Conservation (phyloP, 148 eudicot species). For the Rhododendron vialii region DNA sequence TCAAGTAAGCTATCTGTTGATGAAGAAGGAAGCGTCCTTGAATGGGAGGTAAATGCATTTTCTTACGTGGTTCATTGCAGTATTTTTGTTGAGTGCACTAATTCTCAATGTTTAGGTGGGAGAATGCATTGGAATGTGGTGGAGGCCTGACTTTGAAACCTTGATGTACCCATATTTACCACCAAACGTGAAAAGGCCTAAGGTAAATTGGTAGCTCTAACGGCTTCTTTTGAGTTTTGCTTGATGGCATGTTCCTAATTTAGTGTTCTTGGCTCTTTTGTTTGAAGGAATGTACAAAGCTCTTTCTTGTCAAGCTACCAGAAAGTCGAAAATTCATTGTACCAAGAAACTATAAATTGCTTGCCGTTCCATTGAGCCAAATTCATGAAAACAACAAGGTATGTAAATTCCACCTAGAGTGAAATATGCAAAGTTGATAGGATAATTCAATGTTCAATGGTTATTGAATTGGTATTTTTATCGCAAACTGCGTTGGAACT, state of each 20-base stretch:
- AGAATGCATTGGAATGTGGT: conserved; percentile 77
- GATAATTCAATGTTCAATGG: background rate
- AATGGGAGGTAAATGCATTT: conserved; percentile 54
- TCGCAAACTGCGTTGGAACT: background rate
- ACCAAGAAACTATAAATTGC: conserved; percentile 54
- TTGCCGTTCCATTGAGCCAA: conserved; percentile 66
- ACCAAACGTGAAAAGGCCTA: conserved; percentile 55
- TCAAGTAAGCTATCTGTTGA: conserved; percentile 49
- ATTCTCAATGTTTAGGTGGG: conserved; percentile 40
- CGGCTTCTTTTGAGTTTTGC: background rate
- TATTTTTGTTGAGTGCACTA: background rate
- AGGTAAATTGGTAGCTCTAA: conserved; percentile 26
- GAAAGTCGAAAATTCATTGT: conserved; percentile 47
- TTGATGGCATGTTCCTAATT: background rate
- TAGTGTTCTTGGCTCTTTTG: background rate
- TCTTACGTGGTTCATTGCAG: background rate
- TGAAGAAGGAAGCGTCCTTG: conserved; percentile 24
- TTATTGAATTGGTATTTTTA: background rate
- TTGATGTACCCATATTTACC: conserved; percentile 55
- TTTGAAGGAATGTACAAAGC: conserved; percentile 64
- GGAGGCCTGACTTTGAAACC: conserved; percentile 61
- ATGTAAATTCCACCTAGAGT: conserved; percentile 1
- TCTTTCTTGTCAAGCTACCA: conserved; percentile 70
- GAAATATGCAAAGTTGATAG: background rate
- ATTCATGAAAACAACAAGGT: conserved; percentile 64